Evolutionary conservation across 371 early-diverging fungal species (phyloP).

Genomic region (Syncephalastrum monosporum): DNA sequence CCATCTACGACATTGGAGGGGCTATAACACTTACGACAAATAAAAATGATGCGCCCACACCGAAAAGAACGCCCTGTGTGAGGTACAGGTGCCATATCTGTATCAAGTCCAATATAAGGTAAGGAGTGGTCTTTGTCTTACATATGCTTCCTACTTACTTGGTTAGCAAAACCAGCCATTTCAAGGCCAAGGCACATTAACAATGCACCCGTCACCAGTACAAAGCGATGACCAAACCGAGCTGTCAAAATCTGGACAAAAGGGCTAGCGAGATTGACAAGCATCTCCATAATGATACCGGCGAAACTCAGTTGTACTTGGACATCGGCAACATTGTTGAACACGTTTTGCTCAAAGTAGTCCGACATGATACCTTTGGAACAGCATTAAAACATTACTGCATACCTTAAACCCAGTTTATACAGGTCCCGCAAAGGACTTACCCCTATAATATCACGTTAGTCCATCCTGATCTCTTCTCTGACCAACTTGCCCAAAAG

Average conservation of each 20-base stretch:
- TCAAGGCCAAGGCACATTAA: conserved; percentile 29
- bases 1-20: conserved; percentile 12
- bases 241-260: conserved; percentile 27
- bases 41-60: conserved; percentile 59
- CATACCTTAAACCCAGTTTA: background rate
- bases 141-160: conserved; percentile 12
- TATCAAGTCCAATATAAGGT: background rate
- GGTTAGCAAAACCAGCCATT: conserved; percentile 32
- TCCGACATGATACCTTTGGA: conserved; percentile 29
- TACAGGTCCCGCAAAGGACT: conserved; percentile 1
- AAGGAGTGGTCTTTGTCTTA: background rate
- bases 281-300: conserved; percentile 34
- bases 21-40: conserved; percentile 11
- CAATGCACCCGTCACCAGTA: conserved; percentile 25
- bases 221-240: conserved; percentile 21
- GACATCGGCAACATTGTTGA: conserved; percentile 15
- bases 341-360: conserved; percentile 22
- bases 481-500: too few species aligned
- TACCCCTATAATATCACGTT: conserved; percentile 12
- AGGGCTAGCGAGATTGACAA: conserved; percentile 32
- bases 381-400: background rate
- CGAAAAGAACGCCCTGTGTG: conserved; percentile 71
- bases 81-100: conserved; percentile 64
- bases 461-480: too few species aligned
- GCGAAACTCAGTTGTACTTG: conserved; percentile 37